phyloP scores from a whole-genome alignment of 495 filamentous ascomycete species.

The Penicillium pulvis region DNA sequence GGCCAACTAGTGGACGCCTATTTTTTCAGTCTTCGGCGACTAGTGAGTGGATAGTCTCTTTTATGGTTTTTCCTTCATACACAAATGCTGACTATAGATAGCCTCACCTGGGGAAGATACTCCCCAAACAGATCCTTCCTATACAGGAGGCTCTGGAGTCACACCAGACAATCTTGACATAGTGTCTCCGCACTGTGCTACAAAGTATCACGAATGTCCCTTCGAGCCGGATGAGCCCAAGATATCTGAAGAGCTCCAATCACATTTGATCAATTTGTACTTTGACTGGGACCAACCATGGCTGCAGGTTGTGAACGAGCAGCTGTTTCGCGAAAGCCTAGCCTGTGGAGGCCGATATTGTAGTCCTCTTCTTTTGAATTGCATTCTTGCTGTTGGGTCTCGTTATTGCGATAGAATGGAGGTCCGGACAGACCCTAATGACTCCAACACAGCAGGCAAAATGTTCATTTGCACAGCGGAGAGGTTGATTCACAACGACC shows the following conservation, averaged over 20 bases:
- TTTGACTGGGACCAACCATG: constrained; percentile 84
- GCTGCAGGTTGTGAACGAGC: constrained; percentile 69
- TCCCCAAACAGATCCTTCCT: constrained; percentile 13
- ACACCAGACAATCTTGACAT: neutral
- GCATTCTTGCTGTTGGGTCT: constrained; percentile 70
- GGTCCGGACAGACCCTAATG: constrained; percentile 60
- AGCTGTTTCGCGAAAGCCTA: constrained; percentile 71
- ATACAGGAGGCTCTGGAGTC: neutral
- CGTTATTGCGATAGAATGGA: constrained; percentile 68
- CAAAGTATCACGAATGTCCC: neutral
- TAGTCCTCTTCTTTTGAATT: constrained; percentile 74
- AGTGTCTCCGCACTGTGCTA: neutral
- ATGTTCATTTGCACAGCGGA: constrained; percentile 72
- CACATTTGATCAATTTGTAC: constrained; percentile 53
- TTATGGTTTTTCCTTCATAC: neutral
- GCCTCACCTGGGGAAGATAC: constrained; percentile 17
- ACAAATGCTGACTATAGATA: constrained; percentile 12
- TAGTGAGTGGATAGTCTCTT: constrained; percentile 5
- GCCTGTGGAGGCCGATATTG: constrained; percentile 59
- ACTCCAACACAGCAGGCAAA: constrained; percentile 67
- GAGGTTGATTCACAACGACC: constrained; percentile 54
- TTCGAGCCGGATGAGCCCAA: constrained; percentile 1
- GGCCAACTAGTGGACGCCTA: constrained; percentile 31
- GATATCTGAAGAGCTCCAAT: constrained; percentile 24
- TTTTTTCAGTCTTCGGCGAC: constrained; percentile 24